Percentiles rank a stretch among this genome's conserved stretches.
phyloP scores from a whole-genome alignment of 2,329 filamentous ascomycete species.

The Fusarium ambrosium region DNA sequence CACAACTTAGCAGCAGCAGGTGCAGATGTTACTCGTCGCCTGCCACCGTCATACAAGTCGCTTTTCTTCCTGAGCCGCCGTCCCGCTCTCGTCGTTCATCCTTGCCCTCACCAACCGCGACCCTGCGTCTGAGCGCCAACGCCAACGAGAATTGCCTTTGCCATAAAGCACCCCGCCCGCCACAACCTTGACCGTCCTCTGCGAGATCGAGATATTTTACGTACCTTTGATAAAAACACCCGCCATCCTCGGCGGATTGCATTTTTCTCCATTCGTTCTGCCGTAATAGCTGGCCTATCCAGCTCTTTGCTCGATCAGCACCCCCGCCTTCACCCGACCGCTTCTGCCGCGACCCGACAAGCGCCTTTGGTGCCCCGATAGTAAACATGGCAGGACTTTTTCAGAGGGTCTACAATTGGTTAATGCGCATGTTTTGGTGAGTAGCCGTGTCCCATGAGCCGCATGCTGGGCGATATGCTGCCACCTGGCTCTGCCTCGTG shows the following conservation, averaged over 20 bases:
- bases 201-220: slow-evolving; percentile 35
- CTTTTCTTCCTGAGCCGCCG: slow-evolving; percentile 44
- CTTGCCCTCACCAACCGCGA: slow-evolving; percentile 36
- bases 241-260: slow-evolving; percentile 19
- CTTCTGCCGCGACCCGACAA: slow-evolving; percentile 41
- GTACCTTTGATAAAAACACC: slow-evolving; percentile 14
- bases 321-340: slow-evolving; percentile 46
- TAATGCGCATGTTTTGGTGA: slow-evolving; percentile 97
- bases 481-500: slow-evolving; percentile 14
- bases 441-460: slow-evolving; percentile 50
- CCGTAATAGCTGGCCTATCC: slow-evolving; percentile 26
- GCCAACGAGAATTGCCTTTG: slow-evolving; percentile 44
- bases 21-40: slow-evolving; percentile 49
- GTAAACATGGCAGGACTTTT: slow-evolving; percentile 88
- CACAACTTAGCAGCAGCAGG: slow-evolving; percentile 39
- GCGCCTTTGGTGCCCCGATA: slow-evolving; percentile 37
- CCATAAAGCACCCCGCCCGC: slow-evolving; percentile 48
- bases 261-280: slow-evolving; percentile 20
- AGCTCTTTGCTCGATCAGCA: slow-evolving; percentile 38
- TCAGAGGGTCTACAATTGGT: slow-evolving; percentile 96
- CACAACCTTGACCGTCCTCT: slow-evolving; percentile 41
- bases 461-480: slow-evolving; percentile 19
- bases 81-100: slow-evolving; percentile 36
- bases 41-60: slow-evolving; percentile 47
- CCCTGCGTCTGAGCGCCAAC: slow-evolving; percentile 45